Conservation (phyloP, 495 filamentous ascomycete genomes). For the Aspergillus bridgeri region DNA sequence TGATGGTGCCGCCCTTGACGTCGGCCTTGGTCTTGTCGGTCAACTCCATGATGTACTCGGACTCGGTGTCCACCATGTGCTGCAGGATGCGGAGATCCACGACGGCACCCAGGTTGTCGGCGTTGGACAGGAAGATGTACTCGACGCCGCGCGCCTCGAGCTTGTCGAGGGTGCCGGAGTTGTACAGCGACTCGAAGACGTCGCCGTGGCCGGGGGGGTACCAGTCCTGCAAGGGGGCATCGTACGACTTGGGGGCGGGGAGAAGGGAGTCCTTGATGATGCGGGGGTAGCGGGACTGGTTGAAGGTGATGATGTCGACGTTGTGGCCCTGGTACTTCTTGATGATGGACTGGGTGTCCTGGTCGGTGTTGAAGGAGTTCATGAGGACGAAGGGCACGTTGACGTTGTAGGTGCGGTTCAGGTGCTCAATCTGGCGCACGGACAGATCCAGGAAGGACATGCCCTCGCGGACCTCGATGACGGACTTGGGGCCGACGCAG, state of each 20-base stretch:
- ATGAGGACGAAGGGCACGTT: conserved; percentile 99
- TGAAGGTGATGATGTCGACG: conserved; percentile 99
- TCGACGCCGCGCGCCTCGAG: conserved; percentile 91
- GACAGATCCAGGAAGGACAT: conserved; percentile 99
- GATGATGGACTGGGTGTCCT: conserved; percentile 97
- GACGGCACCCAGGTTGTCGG: conserved; percentile 96
- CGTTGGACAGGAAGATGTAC: conserved; percentile 98
- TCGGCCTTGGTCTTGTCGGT: conserved; percentile 99
- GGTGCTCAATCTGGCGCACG: conserved; percentile 97
- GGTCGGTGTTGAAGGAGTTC: conserved; percentile 99
- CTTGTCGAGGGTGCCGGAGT: conserved; percentile 96
- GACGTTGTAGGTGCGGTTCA: conserved; percentile 95
- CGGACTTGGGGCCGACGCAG: conserved; percentile 98
- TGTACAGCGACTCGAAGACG: conserved; percentile 99
- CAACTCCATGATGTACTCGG: conserved; percentile 99
- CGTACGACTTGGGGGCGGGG: conserved; percentile 84
- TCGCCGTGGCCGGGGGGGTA: conserved; percentile 99
- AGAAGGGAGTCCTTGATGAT: conserved; percentile 97
- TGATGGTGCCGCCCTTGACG: conserved; percentile 99
- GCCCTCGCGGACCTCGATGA: conserved; percentile 99
- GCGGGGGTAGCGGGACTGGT: conserved; percentile 97
- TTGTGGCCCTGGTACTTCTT: conserved; percentile 99
- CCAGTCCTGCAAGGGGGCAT: conserved; percentile 93
- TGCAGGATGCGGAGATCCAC: conserved; percentile 96
- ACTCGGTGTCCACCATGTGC: conserved; percentile 94